These are phyloP conservation scores for Alternaria alternata DNA, from an alignment of 2,329 filamentous ascomycete genomes.

Conservation along the genomic window DNA sequence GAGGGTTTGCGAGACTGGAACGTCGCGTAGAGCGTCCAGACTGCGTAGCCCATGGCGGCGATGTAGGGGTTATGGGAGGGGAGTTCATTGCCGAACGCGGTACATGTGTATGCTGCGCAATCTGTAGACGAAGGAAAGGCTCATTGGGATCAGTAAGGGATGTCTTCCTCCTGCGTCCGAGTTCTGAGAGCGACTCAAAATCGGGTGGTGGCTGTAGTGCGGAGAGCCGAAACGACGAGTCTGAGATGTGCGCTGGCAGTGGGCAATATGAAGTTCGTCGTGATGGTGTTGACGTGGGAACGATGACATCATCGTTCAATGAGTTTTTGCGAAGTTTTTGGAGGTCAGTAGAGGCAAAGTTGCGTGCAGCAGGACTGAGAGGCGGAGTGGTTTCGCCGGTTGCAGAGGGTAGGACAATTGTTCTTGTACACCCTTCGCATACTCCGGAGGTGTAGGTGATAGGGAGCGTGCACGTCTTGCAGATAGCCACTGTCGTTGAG, in stretches of 20 bases:
- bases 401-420: conserved; percentile 29
- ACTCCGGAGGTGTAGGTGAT: conserved; percentile 39
- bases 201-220: conserved; percentile 35
- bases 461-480: conserved; percentile 41
- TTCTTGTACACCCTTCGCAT: conserved; percentile 44
- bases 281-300: conserved; percentile 25
- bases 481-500: conserved; percentile 37
- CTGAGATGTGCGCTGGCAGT: conserved; percentile 30
- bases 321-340: conserved; percentile 29
- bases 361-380: conserved; percentile 32
- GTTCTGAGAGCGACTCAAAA: conserved; percentile 18
- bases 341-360: conserved; percentile 35
- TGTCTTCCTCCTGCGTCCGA: conserved; percentile 30
- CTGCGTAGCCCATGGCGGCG: conserved; percentile 34
- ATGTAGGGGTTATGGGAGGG: conserved; percentile 30
- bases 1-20: conserved; percentile 37
- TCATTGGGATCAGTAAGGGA: conserved; percentile 45
- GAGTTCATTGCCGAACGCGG: conserved; percentile 18
- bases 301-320: conserved; percentile 20
- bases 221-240: conserved; percentile 44
- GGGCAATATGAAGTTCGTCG: conserved; percentile 28
- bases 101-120: conserved; percentile 28
- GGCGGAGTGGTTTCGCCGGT: conserved; percentile 39
- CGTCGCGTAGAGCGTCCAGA: conserved; percentile 30
- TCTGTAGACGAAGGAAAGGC: conserved; percentile 39